Percentiles rank a stretch among this genome's conserved stretches.
Evolutionary conservation across 148 eudicot genomes (phyloP).

Genomic region (Fagopyrum esculentum): DNA sequence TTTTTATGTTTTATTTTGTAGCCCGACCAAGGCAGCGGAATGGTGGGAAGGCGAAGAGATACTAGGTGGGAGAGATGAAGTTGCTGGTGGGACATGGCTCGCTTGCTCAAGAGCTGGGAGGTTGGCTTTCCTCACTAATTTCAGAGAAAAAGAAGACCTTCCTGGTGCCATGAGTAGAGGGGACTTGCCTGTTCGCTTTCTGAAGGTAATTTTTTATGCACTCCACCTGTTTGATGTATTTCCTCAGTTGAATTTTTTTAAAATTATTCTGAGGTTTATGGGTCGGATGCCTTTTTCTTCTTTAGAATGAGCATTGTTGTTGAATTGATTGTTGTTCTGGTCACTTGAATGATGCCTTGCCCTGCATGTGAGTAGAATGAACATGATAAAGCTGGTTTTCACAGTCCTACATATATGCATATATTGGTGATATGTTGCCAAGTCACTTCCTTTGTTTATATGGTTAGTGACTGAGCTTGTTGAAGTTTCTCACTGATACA

Average conservation of each 20-base stretch:
- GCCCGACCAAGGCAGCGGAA: slow-evolving; percentile 56
- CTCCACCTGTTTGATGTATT: slow-evolving; percentile 3
- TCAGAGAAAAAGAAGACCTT: slow-evolving; percentile 35
- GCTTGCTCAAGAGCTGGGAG: slow-evolving; percentile 60
- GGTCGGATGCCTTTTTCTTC: background rate
- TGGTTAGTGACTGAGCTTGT: background rate
- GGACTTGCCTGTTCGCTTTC: slow-evolving; percentile 66
- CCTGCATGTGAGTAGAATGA: background rate
- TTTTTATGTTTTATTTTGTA: slow-evolving; percentile 11
- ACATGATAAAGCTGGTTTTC: background rate
- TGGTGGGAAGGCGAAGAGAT: slow-evolving; percentile 87
- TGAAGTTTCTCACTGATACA: background rate
- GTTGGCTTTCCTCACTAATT: slow-evolving; percentile 74
- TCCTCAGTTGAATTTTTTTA: background rate
- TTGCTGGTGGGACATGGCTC: slow-evolving; percentile 86
- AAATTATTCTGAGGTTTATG: background rate
- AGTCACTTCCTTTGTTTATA: background rate
- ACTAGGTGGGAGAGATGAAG: slow-evolving; percentile 72
- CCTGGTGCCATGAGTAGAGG: slow-evolving; percentile 61
- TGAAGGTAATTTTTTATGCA: slow-evolving; percentile 31
- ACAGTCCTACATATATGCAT: background rate
- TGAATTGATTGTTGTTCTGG: background rate
- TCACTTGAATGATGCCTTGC: background rate
- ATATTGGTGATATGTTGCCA: background rate
- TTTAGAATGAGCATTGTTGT: background rate